phyloP scores from a whole-genome alignment of 2,329 filamentous ascomycete genomes.

The Penicillium sumatraense region DNA sequence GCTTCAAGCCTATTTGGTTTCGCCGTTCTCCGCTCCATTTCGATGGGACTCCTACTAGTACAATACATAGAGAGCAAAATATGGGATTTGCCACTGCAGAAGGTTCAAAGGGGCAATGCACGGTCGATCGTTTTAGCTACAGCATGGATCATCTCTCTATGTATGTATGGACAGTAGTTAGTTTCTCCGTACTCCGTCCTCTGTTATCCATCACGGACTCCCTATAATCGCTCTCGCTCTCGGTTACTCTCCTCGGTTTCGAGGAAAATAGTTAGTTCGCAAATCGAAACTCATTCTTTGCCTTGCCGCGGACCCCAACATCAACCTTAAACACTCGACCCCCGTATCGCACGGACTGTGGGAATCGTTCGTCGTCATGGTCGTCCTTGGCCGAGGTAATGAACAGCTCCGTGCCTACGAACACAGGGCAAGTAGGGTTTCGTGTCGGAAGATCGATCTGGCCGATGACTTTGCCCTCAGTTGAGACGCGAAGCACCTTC shows the following conservation, averaged over 20 bases:
- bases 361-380: slow-evolving; percentile 62
- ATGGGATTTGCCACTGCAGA: background rate
- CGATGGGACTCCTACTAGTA: too few species aligned
- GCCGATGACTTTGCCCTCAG: slow-evolving; percentile 71
- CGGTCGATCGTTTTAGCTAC: slow-evolving; percentile 22
- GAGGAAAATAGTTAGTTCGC: background rate
- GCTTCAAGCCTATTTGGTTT: background rate
- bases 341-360: slow-evolving; percentile 65
- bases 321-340: slow-evolving; percentile 78
- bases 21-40: background rate
- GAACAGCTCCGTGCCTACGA: slow-evolving; percentile 74
- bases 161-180: background rate
- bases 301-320: slow-evolving; percentile 71
- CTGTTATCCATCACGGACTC: background rate
- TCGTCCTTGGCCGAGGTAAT: slow-evolving; percentile 79
- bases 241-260: background rate
- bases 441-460: slow-evolving; percentile 76
- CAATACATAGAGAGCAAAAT: too few species aligned
- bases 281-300: slow-evolving; percentile 68
- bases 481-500: slow-evolving; percentile 74
- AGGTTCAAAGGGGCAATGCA: slow-evolving; percentile 5
- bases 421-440: slow-evolving; percentile 80
- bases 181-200: background rate
- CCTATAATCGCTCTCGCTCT: background rate
- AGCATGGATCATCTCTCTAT: background rate